A percentile compares a stretch with the other conserved stretches of the same genome.
Conservation (phyloP, 495 filamentous ascomycete species). For the Hypoxylon intermedium region DNA sequence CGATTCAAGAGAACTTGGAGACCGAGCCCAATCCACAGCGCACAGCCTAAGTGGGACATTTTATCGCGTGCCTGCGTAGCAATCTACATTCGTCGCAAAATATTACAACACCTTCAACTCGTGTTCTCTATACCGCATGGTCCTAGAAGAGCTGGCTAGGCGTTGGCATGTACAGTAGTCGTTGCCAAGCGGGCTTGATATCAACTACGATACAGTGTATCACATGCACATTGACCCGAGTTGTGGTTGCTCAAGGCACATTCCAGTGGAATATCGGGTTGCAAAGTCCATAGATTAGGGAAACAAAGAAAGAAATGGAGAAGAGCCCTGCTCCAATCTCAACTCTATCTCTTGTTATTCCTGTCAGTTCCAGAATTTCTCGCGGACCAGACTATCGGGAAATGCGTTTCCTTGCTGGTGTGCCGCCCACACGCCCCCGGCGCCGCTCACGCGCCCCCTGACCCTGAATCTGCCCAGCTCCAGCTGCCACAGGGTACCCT, state of each 20-base stretch:
- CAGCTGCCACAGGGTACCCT: slow-evolving; percentile 29
- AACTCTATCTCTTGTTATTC: slow-evolving; percentile 1
- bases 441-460: slow-evolving; percentile 21
- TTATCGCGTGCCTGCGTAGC: slow-evolving; percentile 31
- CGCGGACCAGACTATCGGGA: slow-evolving; percentile 25
- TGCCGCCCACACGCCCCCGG: slow-evolving; percentile 24
- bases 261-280: slow-evolving; percentile 4
- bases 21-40: background rate
- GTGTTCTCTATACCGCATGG: background rate
- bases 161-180: background rate
- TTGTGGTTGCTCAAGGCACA: slow-evolving; percentile 5
- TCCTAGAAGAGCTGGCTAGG: background rate
- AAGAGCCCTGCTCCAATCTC: background rate
- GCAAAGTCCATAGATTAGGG: slow-evolving; percentile 1
- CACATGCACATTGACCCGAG: background rate
- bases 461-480: slow-evolving; percentile 22
- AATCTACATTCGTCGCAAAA: slow-evolving; percentile 6
- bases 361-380: slow-evolving; percentile 20
- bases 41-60: slow-evolving; percentile 27
- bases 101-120: background rate
- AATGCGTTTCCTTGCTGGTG: slow-evolving; percentile 24
- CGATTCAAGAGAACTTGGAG: slow-evolving; percentile 24
- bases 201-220: background rate
- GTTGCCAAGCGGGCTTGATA: slow-evolving; percentile 7
- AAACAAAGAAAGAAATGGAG: slow-evolving; percentile 8